Percentiles rank a stretch among this genome's conserved stretches.
These are phyloP conservation scores for Pythium dissimile DNA, from an alignment of 352 stramenopile species.

Conservation along the genomic window DNA sequence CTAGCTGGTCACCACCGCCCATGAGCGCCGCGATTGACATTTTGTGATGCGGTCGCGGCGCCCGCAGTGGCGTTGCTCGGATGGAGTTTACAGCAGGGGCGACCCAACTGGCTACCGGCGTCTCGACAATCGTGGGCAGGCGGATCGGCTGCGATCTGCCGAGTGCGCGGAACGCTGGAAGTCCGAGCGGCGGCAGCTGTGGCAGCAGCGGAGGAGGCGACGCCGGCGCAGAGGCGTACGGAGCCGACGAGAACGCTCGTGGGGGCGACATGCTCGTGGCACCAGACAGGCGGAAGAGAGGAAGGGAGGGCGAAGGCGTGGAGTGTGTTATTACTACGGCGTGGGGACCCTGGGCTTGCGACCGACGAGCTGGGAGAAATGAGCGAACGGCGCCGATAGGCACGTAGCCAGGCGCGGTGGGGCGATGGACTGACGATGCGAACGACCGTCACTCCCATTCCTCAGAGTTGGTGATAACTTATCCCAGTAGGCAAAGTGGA, in stretches of 20 bases:
- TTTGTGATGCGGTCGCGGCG: slow-evolving; percentile 28
- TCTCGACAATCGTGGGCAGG: not conserved
- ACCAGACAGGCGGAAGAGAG: no score
- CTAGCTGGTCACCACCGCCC: slow-evolving; percentile 11
- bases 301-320: no score
- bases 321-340: no score
- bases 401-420: not conserved
- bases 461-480: not conserved
- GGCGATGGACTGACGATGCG: not conserved
- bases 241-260: not conserved
- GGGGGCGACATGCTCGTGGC: not conserved
- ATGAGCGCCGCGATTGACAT: slow-evolving; percentile 53
- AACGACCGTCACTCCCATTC: slow-evolving; percentile 18
- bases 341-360: not conserved
- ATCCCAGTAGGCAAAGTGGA: no score
- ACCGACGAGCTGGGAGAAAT: slow-evolving; percentile 15
- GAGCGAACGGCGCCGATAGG: slow-evolving; percentile 1
- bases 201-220: not conserved
- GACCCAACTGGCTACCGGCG: not conserved
- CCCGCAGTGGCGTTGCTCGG: slow-evolving; percentile 17
- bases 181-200: not conserved
- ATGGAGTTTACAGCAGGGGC: not conserved
- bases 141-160: not conserved
- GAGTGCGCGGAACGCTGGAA: not conserved
- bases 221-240: not conserved